These are phyloP conservation scores for Akanthomyces dipterigenus DNA, from an alignment of 2,329 filamentous ascomycete species.

Conservation along the genomic window DNA sequence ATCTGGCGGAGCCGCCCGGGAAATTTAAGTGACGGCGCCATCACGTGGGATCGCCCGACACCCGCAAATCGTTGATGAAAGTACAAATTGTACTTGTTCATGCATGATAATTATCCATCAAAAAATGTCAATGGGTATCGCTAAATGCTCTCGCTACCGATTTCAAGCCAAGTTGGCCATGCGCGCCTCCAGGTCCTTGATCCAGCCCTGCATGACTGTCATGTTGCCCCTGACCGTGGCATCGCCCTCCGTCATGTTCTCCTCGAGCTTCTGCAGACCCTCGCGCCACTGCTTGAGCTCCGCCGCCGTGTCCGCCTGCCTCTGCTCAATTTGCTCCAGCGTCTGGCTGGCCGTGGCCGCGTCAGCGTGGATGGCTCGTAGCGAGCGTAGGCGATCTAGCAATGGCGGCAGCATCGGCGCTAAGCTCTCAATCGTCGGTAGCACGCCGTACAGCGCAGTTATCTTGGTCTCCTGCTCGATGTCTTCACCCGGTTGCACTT, in stretches of 20 bases:
- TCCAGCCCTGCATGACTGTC: slow-evolving; percentile 80
- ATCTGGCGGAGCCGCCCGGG: background rate
- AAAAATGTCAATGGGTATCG: slow-evolving; percentile 8
- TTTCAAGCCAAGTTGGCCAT: slow-evolving; percentile 49
- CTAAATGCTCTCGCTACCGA: background rate
- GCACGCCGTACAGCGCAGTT: slow-evolving; percentile 80
- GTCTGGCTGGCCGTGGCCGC: slow-evolving; percentile 76
- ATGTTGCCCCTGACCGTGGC: slow-evolving; percentile 70
- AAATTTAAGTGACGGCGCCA: slow-evolving; percentile 5
- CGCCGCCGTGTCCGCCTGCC: slow-evolving; percentile 72
- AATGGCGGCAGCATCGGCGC: slow-evolving; percentile 79
- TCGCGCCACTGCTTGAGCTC: slow-evolving; percentile 85
- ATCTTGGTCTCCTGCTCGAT: slow-evolving; percentile 77
- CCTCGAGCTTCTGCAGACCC: slow-evolving; percentile 72
- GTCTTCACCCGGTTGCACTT: slow-evolving; percentile 39
- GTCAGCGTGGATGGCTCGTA: slow-evolving; percentile 78
- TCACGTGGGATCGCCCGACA: slow-evolving; percentile 11
- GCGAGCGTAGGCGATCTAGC: slow-evolving; percentile 75
- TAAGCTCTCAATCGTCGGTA: slow-evolving; percentile 82
- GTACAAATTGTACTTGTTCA: background rate
- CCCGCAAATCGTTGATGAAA: background rate
- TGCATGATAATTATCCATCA: slow-evolving; percentile 1
- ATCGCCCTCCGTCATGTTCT: slow-evolving; percentile 63
- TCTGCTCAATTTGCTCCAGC: slow-evolving; percentile 67
- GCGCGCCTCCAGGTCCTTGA: slow-evolving; percentile 76